phyloP scores from a whole-genome alignment of 805 yeast species.

The Saturnispora kantuleensis region DNA sequence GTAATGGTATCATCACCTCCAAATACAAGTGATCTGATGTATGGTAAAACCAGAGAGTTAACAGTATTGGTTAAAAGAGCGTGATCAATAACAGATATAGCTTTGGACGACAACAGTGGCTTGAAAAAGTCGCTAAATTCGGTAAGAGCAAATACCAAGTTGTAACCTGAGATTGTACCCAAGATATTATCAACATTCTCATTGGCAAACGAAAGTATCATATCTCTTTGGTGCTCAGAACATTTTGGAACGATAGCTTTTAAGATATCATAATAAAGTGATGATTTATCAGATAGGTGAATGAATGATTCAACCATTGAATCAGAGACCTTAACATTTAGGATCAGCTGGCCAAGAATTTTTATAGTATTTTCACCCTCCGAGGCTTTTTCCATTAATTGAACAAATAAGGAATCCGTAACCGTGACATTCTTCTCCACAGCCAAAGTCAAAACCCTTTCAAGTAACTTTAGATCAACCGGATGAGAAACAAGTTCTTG shows the following conservation, averaged over 20 bases:
- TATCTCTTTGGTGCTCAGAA: not conserved
- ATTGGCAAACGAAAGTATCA: no score
- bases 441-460: not conserved
- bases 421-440: not conserved
- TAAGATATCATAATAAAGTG: conserved; percentile 4
- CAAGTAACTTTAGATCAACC: not conserved
- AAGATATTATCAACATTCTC: not conserved
- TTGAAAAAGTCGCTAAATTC: not conserved
- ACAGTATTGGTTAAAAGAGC: conserved; percentile 3
- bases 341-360: conserved; percentile 3
- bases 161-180: conserved; percentile 4
- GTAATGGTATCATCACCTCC: not conserved
- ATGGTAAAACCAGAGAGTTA: conserved; percentile 10
- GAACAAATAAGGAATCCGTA: not conserved
- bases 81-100: conserved; percentile 8
- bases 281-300: not conserved
- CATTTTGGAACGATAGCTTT: not conserved
- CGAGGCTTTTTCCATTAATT: not conserved
- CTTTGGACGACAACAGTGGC: not conserved
- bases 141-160: conserved; percentile 4
- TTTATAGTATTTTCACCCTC: not conserved
- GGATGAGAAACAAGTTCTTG: not conserved
- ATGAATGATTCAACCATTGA: conserved; percentile 1
- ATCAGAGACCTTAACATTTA: not conserved
- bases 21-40: not conserved